A percentile compares a stretch with the other conserved stretches of the same genome.
These are phyloP conservation scores for Fusarium sp. DNA, from an alignment of 2,329 filamentous ascomycete genomes.

Conservation along the genomic window DNA sequence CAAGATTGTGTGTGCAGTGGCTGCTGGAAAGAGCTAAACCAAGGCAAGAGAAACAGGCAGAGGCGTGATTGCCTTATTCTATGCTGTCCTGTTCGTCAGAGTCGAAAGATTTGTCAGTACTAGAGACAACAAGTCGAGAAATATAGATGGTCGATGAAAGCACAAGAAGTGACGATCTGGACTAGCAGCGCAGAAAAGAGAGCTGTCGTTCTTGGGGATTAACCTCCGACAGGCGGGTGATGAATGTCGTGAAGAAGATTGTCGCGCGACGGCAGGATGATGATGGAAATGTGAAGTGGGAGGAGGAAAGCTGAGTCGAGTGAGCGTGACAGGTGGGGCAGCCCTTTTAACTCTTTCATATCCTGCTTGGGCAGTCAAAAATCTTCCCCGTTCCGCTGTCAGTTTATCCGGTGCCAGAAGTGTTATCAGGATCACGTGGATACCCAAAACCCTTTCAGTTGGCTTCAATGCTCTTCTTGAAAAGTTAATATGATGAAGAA, in stretches of 20 bases:
- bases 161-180: slow-evolving; percentile 15
- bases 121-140: slow-evolving; percentile 24
- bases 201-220: slow-evolving; percentile 8
- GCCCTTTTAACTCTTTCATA: slow-evolving; percentile 27
- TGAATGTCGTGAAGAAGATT: slow-evolving; percentile 6
- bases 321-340: slow-evolving; percentile 38
- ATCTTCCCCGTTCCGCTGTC: slow-evolving; percentile 8
- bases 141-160: slow-evolving; percentile 1
- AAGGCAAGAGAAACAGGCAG: slow-evolving; percentile 16
- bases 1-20: slow-evolving; percentile 39
- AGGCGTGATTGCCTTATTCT: neutral
- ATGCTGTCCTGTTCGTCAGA: slow-evolving; percentile 15
- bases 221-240: slow-evolving; percentile 27
- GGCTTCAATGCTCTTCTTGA: no score
- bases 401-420: slow-evolving; percentile 32
- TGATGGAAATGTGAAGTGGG: slow-evolving; percentile 30
- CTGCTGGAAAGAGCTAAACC: slow-evolving; percentile 20
- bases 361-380: slow-evolving; percentile 18
- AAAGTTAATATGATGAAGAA: neutral
- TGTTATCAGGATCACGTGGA: neutral
- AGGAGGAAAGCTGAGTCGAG: slow-evolving; percentile 27
- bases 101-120: slow-evolving; percentile 30
- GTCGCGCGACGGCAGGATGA: slow-evolving; percentile 39
- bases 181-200: slow-evolving; percentile 4
- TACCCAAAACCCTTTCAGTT: neutral